These are phyloP conservation scores for Pelargonium australe DNA, from an alignment of 441 rosid genomes.

Conservation along the genomic window DNA sequence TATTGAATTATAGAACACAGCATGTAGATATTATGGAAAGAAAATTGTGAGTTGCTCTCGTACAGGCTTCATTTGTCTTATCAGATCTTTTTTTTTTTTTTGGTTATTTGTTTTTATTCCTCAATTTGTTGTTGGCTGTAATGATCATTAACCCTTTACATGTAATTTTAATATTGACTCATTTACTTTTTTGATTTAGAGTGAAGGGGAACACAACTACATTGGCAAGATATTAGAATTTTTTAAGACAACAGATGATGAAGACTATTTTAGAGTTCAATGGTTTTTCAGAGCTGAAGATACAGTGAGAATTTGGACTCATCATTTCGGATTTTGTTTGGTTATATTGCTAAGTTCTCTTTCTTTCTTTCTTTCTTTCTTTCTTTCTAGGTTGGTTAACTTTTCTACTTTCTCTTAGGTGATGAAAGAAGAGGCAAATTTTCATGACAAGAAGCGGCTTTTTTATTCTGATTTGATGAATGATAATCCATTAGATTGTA, in stretches of 20 bases:
- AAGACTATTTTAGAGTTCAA: conserved; percentile 20
- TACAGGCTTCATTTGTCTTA: too few species aligned
- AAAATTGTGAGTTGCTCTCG: too few species aligned
- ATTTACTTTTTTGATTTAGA: conserved; percentile 17
- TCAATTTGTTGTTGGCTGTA: too few species aligned
- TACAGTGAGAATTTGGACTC: conserved; percentile 21
- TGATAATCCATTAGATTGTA: conserved; percentile 17
- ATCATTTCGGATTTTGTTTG: background rate
- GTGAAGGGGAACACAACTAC: conserved; percentile 17
- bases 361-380: background rate
- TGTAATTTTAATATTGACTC: background rate
- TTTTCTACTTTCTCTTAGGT: conserved; percentile 9
- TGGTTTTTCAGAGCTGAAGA: conserved; percentile 33
- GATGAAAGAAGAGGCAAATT: conserved; percentile 13
- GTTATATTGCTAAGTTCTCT: background rate
- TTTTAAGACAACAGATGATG: conserved; percentile 23
- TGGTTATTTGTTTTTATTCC: background rate
- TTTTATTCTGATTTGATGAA: conserved; percentile 20
- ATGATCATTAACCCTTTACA: background rate
- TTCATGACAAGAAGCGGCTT: conserved; percentile 13
- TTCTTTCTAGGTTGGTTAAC: background rate
- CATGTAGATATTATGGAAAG: background rate
- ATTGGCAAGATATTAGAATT: conserved; percentile 29
- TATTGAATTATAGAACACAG: background rate
- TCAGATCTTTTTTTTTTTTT: too few species aligned